A percentile compares a stretch with the other conserved stretches of the same genome.
Conservation (phyloP, 768 basidiomycete species). For the Fistulinella prunicolor region DNA sequence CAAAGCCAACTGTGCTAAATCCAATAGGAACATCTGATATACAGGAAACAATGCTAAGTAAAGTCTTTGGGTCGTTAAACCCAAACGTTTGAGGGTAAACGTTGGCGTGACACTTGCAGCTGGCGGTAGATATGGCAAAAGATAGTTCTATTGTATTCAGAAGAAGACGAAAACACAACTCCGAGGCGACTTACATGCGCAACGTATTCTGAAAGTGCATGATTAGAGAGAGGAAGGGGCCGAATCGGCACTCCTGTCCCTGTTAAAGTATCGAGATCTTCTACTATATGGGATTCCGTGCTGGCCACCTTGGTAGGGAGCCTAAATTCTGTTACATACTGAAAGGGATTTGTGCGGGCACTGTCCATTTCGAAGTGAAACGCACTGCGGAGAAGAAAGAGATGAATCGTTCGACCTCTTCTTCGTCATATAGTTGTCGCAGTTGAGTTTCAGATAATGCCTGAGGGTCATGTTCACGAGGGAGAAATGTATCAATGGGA, state of each 20-base stretch:
- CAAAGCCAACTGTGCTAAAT: slow-evolving; percentile 44
- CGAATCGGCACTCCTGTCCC: not conserved
- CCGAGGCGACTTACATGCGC: slow-evolving; percentile 21
- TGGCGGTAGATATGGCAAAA: slow-evolving; percentile 49
- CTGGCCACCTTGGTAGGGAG: slow-evolving; percentile 30
- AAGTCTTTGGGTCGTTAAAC: slow-evolving; percentile 50
- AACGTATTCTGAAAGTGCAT: slow-evolving; percentile 28
- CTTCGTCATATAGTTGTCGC: slow-evolving; percentile 57
- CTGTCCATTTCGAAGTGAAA: slow-evolving; percentile 8
- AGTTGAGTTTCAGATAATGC: slow-evolving; percentile 51
- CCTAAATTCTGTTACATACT: slow-evolving; percentile 59
- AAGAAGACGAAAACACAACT: slow-evolving; percentile 6
- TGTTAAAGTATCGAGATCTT: not conserved
- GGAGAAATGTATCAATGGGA: too few species aligned
- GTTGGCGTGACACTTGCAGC: slow-evolving; percentile 36
- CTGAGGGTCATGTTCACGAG: slow-evolving; percentile 11
- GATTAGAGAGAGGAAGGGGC: slow-evolving; percentile 7
- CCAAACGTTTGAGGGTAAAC: slow-evolving; percentile 55
- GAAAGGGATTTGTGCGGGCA: not conserved
- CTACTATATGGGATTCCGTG: slow-evolving; percentile 7
- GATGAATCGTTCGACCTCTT: slow-evolving; percentile 62
- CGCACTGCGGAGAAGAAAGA: slow-evolving; percentile 58
- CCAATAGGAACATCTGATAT: slow-evolving; percentile 44
- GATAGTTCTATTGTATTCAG: slow-evolving; percentile 31
- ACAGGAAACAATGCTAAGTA: slow-evolving; percentile 51